Conservation (phyloP, 2,329 filamentous ascomycete species). For the Microcera coccophila region DNA sequence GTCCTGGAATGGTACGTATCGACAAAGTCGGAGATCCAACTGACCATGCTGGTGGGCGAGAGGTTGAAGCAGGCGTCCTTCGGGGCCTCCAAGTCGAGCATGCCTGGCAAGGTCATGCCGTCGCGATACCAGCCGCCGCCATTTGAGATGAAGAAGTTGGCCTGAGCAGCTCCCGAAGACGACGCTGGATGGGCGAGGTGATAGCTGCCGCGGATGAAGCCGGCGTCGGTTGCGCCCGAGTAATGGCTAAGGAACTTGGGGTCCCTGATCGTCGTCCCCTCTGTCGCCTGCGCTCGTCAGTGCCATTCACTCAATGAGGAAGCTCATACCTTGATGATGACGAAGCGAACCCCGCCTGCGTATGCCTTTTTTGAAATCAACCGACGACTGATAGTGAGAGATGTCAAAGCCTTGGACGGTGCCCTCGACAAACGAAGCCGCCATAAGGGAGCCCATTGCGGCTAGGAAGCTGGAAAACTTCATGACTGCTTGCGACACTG, state of each 20-base stretch:
- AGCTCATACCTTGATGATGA: constrained; percentile 38
- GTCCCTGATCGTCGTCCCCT: constrained; percentile 46
- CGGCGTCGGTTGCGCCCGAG: constrained; percentile 45
- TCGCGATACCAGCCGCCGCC: constrained; percentile 53
- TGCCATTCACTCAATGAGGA: background rate
- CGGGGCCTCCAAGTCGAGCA: constrained; percentile 51
- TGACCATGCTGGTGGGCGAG: constrained; percentile 42
- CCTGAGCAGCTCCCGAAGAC: constrained; percentile 45
- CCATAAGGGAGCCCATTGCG: background rate
- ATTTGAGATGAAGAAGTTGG: constrained; percentile 48
- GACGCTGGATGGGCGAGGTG: constrained; percentile 50
- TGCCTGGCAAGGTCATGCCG: constrained; percentile 52
- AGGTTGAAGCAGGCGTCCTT: constrained; percentile 43
- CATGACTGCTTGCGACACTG: too few relatives aligned
- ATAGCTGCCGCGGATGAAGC: constrained; percentile 53
- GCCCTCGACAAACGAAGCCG: constrained; percentile 12
- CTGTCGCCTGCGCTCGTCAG: constrained; percentile 41
- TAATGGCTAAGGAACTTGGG: constrained; percentile 48
- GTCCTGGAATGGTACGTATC: constrained; percentile 46
- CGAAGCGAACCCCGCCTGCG: constrained; percentile 36
- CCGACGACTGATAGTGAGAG: constrained; percentile 35
- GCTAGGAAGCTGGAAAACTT: background rate
- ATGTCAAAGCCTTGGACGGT: constrained; percentile 39
- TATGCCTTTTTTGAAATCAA: constrained; percentile 37
- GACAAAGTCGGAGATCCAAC: constrained; percentile 52